Evolutionary conservation across 2,329 filamentous ascomycete genomes (phyloP).

Genomic region (Fusarium pseudograminearum): DNA sequence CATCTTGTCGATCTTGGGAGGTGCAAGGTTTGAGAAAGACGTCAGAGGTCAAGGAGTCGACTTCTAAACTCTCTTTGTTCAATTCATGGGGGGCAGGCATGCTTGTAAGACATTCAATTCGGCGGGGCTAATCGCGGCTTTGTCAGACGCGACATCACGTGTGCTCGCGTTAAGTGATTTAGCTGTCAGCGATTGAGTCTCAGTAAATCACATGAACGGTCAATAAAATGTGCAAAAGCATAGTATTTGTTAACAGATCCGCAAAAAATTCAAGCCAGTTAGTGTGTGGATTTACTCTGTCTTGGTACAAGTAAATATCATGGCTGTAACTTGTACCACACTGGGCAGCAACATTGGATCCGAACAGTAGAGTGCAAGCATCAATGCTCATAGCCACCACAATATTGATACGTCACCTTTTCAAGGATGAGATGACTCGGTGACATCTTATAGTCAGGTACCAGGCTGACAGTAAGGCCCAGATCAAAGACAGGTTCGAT

Average conservation of each 20-base stretch:
- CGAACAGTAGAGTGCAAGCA: neutral
- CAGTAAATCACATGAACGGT: neutral
- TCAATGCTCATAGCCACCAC: neutral
- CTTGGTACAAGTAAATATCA: neutral
- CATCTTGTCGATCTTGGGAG: conserved; percentile 34
- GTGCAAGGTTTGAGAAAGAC: conserved; percentile 3
- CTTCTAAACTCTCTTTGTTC: conserved; percentile 6
- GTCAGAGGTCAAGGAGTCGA: conserved; percentile 8
- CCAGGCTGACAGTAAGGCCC: neutral
- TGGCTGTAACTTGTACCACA: neutral
- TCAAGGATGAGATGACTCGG: neutral
- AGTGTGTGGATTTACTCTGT: neutral
- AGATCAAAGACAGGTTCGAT: neutral
- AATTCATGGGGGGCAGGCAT: conserved; percentile 12
- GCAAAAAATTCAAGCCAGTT: neutral
- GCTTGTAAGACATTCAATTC: neutral
- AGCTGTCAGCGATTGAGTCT: too few species aligned
- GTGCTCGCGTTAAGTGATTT: conserved; percentile 24
- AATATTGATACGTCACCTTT: conserved; percentile 15
- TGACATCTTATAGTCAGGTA: conserved; percentile 10
- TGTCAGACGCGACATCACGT: conserved; percentile 34
- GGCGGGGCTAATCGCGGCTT: conserved; percentile 10
- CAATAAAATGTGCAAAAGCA: neutral
- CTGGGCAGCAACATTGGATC: neutral
- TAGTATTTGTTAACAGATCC: neutral